Evolutionary conservation across 805 yeast genomes (phyloP), one percentile per base, ranked within the genome.

Genomic region (Gaillardinia entomophila): DNA sequence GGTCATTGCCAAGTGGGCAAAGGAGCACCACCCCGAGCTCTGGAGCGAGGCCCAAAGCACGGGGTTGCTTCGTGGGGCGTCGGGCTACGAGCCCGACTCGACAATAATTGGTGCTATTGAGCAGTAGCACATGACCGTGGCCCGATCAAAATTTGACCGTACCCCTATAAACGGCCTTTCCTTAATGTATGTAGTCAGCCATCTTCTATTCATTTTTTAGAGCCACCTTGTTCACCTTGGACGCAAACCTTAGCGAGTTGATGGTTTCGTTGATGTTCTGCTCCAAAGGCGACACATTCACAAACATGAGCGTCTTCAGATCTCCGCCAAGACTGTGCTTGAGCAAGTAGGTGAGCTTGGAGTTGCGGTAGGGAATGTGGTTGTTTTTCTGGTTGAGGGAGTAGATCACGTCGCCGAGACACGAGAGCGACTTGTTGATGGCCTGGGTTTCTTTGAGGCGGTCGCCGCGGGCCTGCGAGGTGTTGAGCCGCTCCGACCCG

Each of bases 281-380:
- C 8, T 52, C 53, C 31, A 72, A 60, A 3, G 95, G 88, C 1
- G 95, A 82, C 1, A 89, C 69, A 46, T 87, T 89, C 12, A 88
- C 96, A 67, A 90, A 82, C 96, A 90, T 88, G 37, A 90, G 65
- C 0, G 96, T 87, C 56, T 90, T 92, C 2, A 96, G 84, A 35
- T 76, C 73, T 0, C 96, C 96, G 5, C 82, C 78, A 16, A 90
- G 65, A 12, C 96, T 87, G 49, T 84, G 78, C 48, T 88, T 92
- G 37, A 90, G 63, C 11, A 89, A 62, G 51, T 85, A 85, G 0
- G 98, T 90, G 49, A 90, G 55, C 58, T 79, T 75, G 27, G 92
- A 77, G 57, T 78, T 72, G 51, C 90, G 54, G 56, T 68, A 83
- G 0, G 90, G 89, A 10, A 82, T 60, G 51, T 82, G 86, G 12